These are phyloP conservation scores for Aspergillus sclerotioniger DNA, from an alignment of 495 filamentous ascomycete species.

Conservation along the genomic window DNA sequence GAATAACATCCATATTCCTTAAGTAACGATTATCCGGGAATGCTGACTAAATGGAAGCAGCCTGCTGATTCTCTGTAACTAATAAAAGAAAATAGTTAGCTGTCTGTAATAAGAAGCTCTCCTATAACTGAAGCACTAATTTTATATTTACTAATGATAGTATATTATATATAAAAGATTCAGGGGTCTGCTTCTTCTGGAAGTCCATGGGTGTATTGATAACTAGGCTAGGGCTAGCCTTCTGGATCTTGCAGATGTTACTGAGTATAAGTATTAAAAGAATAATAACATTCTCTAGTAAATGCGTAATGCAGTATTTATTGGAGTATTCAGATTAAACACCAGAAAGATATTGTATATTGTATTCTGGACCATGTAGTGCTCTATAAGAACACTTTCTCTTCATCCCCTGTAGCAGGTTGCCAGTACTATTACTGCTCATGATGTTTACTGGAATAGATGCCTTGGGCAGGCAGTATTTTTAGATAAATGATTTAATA, in stretches of 20 bases:
- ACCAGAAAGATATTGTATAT: slow-evolving; percentile 18
- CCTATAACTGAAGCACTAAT: slow-evolving; percentile 17
- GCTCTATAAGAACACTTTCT: slow-evolving; percentile 42
- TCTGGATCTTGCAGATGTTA: slow-evolving; percentile 69
- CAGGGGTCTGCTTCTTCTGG: slow-evolving; percentile 28
- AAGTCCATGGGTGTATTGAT: slow-evolving; percentile 28
- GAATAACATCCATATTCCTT: slow-evolving; percentile 79
- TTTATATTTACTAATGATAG: slow-evolving; percentile 30
- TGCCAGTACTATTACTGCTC: slow-evolving; percentile 13
- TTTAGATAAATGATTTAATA: slow-evolving; percentile 51
- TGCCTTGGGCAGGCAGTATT: slow-evolving; percentile 39
- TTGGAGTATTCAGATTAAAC: slow-evolving; percentile 1
- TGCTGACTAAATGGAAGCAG: slow-evolving; percentile 15
- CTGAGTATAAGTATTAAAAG: slow-evolving; percentile 82
- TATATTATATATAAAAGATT: slow-evolving; percentile 18
- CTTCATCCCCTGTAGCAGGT: slow-evolving; percentile 35
- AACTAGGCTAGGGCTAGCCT: slow-evolving; percentile 56
- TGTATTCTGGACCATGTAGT: slow-evolving; percentile 26
- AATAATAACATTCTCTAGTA: slow-evolving; percentile 68
- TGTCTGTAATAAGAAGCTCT: slow-evolving; percentile 24
- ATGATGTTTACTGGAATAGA: slow-evolving; percentile 15
- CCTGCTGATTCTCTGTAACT: slow-evolving; percentile 13
- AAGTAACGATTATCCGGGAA: slow-evolving; percentile 17
- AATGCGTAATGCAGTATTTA: slow-evolving; percentile 20
- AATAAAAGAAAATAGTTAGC: slow-evolving; percentile 26